Conservation (phyloP, 2,329 filamentous ascomycete genomes). For the Pseudocercospora pini-densiflorae region DNA sequence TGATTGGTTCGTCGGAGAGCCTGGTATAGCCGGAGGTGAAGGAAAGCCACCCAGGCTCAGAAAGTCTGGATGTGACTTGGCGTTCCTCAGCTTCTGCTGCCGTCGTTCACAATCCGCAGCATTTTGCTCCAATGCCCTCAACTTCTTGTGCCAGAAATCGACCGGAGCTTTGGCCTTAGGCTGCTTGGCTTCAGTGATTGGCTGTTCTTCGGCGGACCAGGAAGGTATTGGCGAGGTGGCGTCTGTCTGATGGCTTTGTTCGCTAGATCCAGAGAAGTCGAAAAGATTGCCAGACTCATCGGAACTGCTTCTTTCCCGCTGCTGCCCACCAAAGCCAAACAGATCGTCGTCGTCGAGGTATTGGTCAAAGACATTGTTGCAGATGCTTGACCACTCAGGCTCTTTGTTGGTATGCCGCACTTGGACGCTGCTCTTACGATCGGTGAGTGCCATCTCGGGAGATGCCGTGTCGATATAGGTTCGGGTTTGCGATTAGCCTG, state of each 20-base stretch:
- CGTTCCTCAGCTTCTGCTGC: conserved; percentile 41
- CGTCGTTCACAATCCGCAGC: conserved; percentile 49
- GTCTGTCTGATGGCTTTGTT: conserved; percentile 52
- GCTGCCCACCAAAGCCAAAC: conserved; percentile 52
- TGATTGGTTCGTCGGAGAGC: conserved; percentile 37
- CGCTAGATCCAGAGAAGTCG: conserved; percentile 55
- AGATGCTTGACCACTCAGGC: conserved; percentile 60
- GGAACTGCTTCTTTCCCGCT: conserved; percentile 54
- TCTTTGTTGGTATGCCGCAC: conserved; percentile 58
- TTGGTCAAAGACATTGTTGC: conserved; percentile 67
- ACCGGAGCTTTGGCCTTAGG: conserved; percentile 48
- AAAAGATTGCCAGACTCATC: conserved; percentile 55
- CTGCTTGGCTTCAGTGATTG: conserved; percentile 33
- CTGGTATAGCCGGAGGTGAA: conserved; percentile 39
- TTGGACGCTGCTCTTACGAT: conserved; percentile 33
- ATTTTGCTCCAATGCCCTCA: conserved; percentile 57
- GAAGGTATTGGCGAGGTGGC: conserved; percentile 55
- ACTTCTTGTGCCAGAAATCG: conserved; percentile 60
- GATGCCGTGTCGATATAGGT: background rate
- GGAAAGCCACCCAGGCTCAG: conserved; percentile 42
- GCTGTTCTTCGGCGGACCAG: conserved; percentile 41
- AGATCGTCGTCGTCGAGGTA: conserved; percentile 63
- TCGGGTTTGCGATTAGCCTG: background rate
- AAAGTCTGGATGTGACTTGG: conserved; percentile 42
- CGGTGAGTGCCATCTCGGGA: conserved; percentile 29